Evolutionary conservation across 768 basidiomycete genomes (phyloP).

Genomic region (Podaxis pistillaris): DNA sequence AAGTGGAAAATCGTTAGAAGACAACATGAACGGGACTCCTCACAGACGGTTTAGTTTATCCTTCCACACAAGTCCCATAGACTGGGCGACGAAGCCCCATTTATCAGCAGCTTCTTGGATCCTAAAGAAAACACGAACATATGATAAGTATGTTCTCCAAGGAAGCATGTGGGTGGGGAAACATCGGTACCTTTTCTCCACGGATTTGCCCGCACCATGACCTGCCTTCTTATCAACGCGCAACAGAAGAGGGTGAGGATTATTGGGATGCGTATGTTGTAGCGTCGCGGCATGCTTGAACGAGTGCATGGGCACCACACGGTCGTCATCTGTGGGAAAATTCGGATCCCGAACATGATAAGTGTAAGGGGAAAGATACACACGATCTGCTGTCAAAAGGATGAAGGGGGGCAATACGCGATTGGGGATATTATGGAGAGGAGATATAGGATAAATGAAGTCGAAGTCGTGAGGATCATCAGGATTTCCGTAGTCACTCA

Average conservation of each 20-base stretch:
- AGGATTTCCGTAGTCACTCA: conserved; percentile 75
- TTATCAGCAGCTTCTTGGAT: conserved; percentile 77
- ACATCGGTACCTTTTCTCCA: conserved; percentile 53
- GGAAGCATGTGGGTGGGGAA: neutral
- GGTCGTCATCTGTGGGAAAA: conserved; percentile 62
- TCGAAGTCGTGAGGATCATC: conserved; percentile 78
- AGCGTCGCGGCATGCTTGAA: conserved; percentile 83
- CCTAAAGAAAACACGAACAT: conserved; percentile 33
- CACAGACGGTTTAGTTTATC: conserved; percentile 4
- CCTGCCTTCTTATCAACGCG: conserved; percentile 80
- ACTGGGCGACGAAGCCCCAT: conserved; percentile 73
- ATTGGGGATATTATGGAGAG: conserved; percentile 72
- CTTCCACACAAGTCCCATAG: conserved; percentile 50
- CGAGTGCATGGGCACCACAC: conserved; percentile 84
- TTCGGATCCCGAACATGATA: neutral
- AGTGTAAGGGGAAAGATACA: conserved; percentile 25
- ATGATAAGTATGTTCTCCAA: neutral
- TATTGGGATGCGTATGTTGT: conserved; percentile 62
- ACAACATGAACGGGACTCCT: neutral
- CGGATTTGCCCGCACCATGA: conserved; percentile 79
- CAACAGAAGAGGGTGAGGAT: conserved; percentile 71
- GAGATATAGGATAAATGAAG: conserved; percentile 79
- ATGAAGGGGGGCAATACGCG: conserved; percentile 66
- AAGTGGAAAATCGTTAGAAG: neutral
- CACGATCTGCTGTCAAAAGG: conserved; percentile 82